These are phyloP conservation scores for Lyophyllum shimeji DNA, from an alignment of 768 basidiomycete genomes.

Conservation along the genomic window DNA sequence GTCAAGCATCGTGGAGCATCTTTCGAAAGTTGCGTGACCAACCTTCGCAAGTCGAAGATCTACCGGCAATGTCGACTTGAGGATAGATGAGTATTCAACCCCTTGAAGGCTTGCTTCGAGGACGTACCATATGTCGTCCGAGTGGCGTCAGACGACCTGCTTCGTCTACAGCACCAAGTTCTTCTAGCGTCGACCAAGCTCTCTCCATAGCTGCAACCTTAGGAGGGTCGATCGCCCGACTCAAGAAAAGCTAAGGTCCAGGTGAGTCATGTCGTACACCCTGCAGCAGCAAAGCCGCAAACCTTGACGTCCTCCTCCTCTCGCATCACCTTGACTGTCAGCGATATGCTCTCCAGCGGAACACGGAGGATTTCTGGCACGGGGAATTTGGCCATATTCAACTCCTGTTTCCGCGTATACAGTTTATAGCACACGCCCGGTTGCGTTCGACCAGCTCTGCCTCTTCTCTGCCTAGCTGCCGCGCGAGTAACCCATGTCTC, in stretches of 20 bases:
- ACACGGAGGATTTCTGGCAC: conserved; percentile 87
- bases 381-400: conserved; percentile 68
- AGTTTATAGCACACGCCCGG: conserved; percentile 87
- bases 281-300: conserved; percentile 12
- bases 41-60: conserved; percentile 89
- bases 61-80: conserved; percentile 78
- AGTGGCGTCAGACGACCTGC: conserved; percentile 73
- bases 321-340: conserved; percentile 80
- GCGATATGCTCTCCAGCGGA: conserved; percentile 77
- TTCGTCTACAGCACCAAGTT: conserved; percentile 74
- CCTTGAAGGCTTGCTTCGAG: not conserved
- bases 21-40: not conserved
- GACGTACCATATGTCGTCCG: conserved; percentile 71
- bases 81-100: conserved; percentile 2
- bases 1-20: not conserved
- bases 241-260: conserved; percentile 53
- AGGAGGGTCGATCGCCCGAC: conserved; percentile 84
- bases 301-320: conserved; percentile 80
- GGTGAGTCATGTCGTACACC: not conserved
- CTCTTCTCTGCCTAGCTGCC: conserved; percentile 79
- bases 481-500: conserved; percentile 82
- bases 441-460: conserved; percentile 86
- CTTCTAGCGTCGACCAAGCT: conserved; percentile 70
- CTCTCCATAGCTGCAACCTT: conserved; percentile 70
- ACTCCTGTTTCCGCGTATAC: conserved; percentile 74